Conservation (phyloP, 257 asterid species). For the Gentiana dahurica region DNA sequence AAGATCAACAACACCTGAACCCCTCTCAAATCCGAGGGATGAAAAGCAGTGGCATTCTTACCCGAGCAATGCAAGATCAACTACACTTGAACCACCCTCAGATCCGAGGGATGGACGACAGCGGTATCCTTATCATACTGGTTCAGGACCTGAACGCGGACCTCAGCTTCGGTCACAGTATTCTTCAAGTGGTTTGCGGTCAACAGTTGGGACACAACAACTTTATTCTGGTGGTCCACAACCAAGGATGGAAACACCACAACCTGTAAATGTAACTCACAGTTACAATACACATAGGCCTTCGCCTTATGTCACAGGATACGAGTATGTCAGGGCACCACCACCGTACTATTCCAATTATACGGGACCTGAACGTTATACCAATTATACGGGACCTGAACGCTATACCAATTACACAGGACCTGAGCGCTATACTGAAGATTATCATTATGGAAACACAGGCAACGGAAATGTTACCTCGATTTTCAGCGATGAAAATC, state of each 20-base stretch:
- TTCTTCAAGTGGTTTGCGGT: background rate
- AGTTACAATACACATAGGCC: constrained; percentile 54
- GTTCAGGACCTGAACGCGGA: constrained; percentile 15
- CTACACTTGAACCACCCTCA: no score
- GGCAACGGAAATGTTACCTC: constrained; percentile 49
- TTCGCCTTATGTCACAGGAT: constrained; percentile 59
- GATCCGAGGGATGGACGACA: no score
- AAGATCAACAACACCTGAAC: no score
- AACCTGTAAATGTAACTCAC: constrained; percentile 38
- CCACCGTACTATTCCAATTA: constrained; percentile 20
- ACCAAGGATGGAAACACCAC: constrained; percentile 8
- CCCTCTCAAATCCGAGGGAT: no score
- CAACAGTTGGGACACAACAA: constrained; percentile 9
- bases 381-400: constrained; percentile 15
- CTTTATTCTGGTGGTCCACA: constrained; percentile 8
- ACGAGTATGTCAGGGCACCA: constrained; percentile 24
- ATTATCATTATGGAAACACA: constrained; percentile 35
- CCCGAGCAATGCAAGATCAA: no score
- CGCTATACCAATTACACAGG: constrained; percentile 15
- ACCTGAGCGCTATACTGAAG: constrained; percentile 40
- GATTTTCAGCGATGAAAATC: constrained; percentile 87
- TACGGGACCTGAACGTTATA: constrained; percentile 8
- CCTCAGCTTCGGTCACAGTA: constrained; percentile 7
- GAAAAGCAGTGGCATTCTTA: no score
- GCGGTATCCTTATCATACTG: constrained; percentile 6